Percentiles rank a stretch among this genome's conserved stretches.
Conservation (phyloP, 805 yeast species). For the Scheffersomyces stipitis region DNA sequence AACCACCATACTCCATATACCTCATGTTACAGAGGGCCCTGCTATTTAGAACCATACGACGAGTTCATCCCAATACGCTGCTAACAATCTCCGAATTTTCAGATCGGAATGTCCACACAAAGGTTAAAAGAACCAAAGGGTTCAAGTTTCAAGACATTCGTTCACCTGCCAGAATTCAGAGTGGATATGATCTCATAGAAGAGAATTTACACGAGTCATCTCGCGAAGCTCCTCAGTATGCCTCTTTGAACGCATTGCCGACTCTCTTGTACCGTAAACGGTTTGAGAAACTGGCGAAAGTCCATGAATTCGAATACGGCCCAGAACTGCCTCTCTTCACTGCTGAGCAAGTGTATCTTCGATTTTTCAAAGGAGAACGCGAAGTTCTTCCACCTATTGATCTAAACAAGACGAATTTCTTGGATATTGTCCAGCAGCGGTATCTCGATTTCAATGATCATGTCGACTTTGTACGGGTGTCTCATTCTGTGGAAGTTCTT, state of each 20-base stretch:
- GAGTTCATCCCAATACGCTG: no score
- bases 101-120: no score
- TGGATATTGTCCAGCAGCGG: not conserved
- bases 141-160: not conserved
- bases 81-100: no score
- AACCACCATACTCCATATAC: no score
- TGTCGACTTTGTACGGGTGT: not conserved
- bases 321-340: not conserved
- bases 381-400: not conserved
- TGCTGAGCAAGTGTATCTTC: not conserved
- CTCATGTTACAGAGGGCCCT: no score
- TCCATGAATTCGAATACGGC: not conserved
- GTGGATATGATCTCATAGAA: not conserved
- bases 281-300: not conserved
- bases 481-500: not conserved
- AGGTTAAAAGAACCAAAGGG: not conserved
- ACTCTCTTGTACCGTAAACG: not conserved
- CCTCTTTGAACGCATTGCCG: not conserved
- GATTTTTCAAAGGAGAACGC: not conserved
- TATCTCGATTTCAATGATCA: not conserved
- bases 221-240: not conserved
- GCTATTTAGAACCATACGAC: no score
- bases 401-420: not conserved
- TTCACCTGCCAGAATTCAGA: not conserved
- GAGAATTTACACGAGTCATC: not conserved